Evolutionary conservation across 2,329 filamentous ascomycete genomes (phyloP).

Genomic region (Pyrenophora seminiperda): DNA sequence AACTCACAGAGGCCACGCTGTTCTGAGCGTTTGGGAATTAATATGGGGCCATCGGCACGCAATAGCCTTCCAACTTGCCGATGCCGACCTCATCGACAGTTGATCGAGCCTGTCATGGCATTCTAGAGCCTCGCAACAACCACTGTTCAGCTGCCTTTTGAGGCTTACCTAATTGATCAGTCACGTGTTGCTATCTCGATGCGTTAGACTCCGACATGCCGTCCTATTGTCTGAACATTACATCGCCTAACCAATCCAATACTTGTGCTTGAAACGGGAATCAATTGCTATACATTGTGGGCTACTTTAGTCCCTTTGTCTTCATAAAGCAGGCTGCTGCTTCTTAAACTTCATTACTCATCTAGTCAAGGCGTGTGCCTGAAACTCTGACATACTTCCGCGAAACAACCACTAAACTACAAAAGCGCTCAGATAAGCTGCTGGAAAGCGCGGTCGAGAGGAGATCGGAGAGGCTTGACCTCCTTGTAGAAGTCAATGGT

Average conservation of each 20-base stretch:
- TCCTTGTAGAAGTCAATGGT: slow-evolving; percentile 99
- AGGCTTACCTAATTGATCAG: too few species aligned
- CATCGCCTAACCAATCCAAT: too few species aligned
- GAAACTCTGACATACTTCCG: background rate
- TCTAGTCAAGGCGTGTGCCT: slow-evolving; percentile 7
- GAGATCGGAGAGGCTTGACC: slow-evolving; percentile 83
- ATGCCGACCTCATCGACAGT: too few species aligned
- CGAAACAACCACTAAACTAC: slow-evolving; percentile 8
- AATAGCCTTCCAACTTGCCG: too few species aligned
- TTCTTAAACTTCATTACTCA: slow-evolving; percentile 19
- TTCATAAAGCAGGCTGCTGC: slow-evolving; percentile 20
- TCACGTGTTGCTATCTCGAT: too few species aligned
- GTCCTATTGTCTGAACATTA: background rate
- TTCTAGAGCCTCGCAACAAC: background rate
- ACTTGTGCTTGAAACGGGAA: slow-evolving; percentile 17
- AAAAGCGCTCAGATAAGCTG: slow-evolving; percentile 77
- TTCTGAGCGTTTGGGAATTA: slow-evolving; percentile 13
- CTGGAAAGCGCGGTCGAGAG: slow-evolving; percentile 96
- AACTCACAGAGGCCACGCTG: slow-evolving; percentile 31
- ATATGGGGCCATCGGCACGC: background rate
- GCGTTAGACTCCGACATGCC: too few species aligned
- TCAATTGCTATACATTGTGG: slow-evolving; percentile 31
- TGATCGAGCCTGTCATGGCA: too few species aligned
- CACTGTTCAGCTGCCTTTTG: background rate
- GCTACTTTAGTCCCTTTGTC: slow-evolving; percentile 21